A percentile compares a stretch with the other conserved stretches of the same genome.
Evolutionary conservation across 179 eudicot genomes (phyloP).

Genomic region (Drosera spatulata): DNA sequence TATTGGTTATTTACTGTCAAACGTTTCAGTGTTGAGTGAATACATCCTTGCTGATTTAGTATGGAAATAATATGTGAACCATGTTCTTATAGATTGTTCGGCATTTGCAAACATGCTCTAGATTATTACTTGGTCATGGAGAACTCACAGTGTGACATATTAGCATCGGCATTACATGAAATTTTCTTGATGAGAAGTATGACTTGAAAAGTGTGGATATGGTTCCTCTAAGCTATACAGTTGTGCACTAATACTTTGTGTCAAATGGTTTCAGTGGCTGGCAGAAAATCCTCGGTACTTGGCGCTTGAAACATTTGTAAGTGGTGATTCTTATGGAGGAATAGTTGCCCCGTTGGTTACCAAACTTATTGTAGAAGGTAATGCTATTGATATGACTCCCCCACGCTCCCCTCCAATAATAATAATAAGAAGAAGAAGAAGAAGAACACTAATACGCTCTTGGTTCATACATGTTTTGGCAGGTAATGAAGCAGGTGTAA

Average conservation of each 20-base stretch:
- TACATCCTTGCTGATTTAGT: no score
- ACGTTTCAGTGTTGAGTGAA: no score
- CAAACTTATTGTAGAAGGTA: slow-evolving; percentile 26
- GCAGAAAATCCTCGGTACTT: slow-evolving; percentile 29
- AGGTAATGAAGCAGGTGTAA: slow-evolving; percentile 22
- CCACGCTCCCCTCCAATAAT: neutral
- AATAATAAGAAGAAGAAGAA: no score
- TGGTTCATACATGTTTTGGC: neutral
- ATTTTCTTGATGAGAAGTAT: neutral
- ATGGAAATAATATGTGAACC: no score
- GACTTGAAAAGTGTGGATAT: no score
- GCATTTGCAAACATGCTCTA: no score
- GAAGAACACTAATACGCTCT: neutral
- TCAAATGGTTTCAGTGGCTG: slow-evolving; percentile 22
- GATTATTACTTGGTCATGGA: no score
- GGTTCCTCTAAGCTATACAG: no score
- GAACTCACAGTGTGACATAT: no score
- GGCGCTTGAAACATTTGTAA: slow-evolving; percentile 25
- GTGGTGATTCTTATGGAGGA: slow-evolving; percentile 40
- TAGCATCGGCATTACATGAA: no score
- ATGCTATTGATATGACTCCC: neutral
- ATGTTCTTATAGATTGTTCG: no score
- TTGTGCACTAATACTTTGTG: neutral
- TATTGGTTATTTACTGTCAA: no score
- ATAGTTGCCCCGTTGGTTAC: slow-evolving; percentile 32